Evolutionary conservation across 805 yeast species (phyloP).

Genomic region (Monosporozyma aerobia): DNA sequence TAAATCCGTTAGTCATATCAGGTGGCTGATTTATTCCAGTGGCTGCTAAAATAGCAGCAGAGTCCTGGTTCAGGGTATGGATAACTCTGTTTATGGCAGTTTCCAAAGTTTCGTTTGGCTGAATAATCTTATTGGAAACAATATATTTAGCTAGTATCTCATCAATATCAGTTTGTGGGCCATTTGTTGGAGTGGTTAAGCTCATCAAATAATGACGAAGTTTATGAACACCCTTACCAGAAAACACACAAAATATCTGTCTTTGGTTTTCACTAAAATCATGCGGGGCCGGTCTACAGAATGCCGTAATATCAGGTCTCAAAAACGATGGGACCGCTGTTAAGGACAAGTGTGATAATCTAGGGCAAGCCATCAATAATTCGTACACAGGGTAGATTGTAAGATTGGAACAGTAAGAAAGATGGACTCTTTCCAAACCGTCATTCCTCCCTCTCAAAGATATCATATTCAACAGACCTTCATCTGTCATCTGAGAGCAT

Average conservation of each 20-base stretch:
- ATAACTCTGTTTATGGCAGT: conserved; percentile 24
- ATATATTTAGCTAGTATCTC: conserved; percentile 27
- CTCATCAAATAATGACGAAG: conserved; percentile 60
- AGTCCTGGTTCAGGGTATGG: conserved; percentile 24
- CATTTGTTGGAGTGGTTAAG: conserved; percentile 28
- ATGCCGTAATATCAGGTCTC: conserved; percentile 73
- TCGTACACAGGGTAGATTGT: conserved; percentile 69
- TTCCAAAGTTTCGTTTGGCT: conserved; percentile 21
- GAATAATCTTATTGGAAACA: conserved; percentile 19
- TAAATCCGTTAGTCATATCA: conserved; percentile 23
- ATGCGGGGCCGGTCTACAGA: conserved; percentile 86
- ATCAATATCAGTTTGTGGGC: conserved; percentile 27
- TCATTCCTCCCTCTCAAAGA: conserved; percentile 64
- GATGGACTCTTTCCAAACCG: conserved; percentile 84
- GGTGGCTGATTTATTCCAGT: conserved; percentile 26
- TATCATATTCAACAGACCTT: conserved; percentile 63
- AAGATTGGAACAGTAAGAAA: conserved; percentile 79
- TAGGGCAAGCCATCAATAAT: conserved; percentile 71
- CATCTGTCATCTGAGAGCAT: conserved; percentile 79
- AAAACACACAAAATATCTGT: conserved; percentile 81
- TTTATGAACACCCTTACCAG: conserved; percentile 78
- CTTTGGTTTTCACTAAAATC: conserved; percentile 85
- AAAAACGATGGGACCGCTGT: conserved; percentile 91
- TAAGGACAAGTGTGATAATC: conserved; percentile 78
- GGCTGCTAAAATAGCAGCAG: conserved; percentile 30